Base-by-base conservation (phyloP, 2,329 filamentous ascomycete genomes). In the Beauveria asiatica region DNA sequence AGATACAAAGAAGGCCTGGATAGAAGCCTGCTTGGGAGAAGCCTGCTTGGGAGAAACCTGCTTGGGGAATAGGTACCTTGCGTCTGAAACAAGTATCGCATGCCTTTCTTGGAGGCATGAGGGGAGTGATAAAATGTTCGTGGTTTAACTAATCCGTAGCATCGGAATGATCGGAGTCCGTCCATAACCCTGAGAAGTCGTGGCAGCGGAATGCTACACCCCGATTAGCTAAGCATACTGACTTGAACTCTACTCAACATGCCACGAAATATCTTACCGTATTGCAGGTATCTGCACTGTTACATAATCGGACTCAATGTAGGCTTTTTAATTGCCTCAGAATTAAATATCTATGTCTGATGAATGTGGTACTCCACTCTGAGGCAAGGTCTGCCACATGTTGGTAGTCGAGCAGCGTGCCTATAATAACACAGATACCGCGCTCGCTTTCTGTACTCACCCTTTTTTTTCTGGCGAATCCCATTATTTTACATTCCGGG, bases 51-150 rank as follows among this genome's bases (percentile, higher is more conserved):
- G n/a, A 37, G 33, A 37, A 16, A 11, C 6, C 1, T 33, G 1
- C 30, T 37, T 37, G 33, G 5, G 0, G 13, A 16, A 37, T 6
- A 37, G 5, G 5, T 51, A 61, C 62, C 62, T 63, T 63, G 45
- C 62, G 33, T 30, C 60, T 63, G 10, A 60, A 60, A 27, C 62
- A 63, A 8, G 55, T 44, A 39, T 63, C 62, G 49, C 62, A 63
- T 3, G 62, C 62, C 13, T 54, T 46, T 25, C 58, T 51, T 11
- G 53, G 59, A 11, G 55, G 59, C 62, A 63, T 63, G 23, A 7
- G 41, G 44, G 5, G 41, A 37, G 27, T 27, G 16, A 41, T 21
- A 13, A 1, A 10, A 7, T 5, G 8, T 5, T 17, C 1, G 2
- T 19, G 9, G 21, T 19, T 10, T n/a, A 33, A 33, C 11, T 23